Evolutionary conservation across 192 early-diverging fungal species (phyloP), one percentile per base, ranked within the genome.

Genomic region (Blastocladiella britannica): DNA sequence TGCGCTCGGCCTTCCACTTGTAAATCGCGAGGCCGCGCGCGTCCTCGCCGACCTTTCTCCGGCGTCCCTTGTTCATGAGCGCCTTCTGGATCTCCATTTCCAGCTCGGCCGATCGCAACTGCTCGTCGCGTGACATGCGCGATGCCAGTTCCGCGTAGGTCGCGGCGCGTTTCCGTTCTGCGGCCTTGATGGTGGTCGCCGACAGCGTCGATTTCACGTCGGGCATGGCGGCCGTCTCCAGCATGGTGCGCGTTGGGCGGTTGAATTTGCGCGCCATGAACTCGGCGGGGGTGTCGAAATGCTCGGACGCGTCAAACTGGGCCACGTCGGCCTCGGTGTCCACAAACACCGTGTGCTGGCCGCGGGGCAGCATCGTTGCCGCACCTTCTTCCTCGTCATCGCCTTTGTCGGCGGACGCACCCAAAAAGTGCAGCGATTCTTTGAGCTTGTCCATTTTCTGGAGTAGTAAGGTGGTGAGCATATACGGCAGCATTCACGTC

Each of bases 271-370:
- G 70, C 52, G 65, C 64, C 3, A 91, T 68, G 28, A 93, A 76
- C 61, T 89, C 86, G 0, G 79, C 80, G 29, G 76, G 71, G 26
- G 89, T 93, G 55, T 84, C 71, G 66, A 93, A 84, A 68, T 93
- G 83, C 58, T 83, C 76, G 12, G 79, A 80, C 2, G 89, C 68
- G 60, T 88, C 77, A 64, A 94, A 93, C 26, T 55, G 64, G 53
- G 77, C 70, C 25, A 76, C 86, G 58, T 84, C 72, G 37, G 76
- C 67, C 57, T 81, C 77, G 28, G 47, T 69, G 53, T 87, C 82
- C 3, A 86, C 85, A 74, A 89, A 89, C 47, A 89, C 78, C 31
- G 82, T 81, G 61, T 88, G 86, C 27, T n/a, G 26, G 56, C 52
- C 60, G 62, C 22, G 62, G 68, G 29, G 25, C 37, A 5, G 52